Evolutionary conservation across 495 filamentous ascomycete genomes (phyloP), one percentile per base, ranked within the genome.

Genomic region (Lepraria neglecta): DNA sequence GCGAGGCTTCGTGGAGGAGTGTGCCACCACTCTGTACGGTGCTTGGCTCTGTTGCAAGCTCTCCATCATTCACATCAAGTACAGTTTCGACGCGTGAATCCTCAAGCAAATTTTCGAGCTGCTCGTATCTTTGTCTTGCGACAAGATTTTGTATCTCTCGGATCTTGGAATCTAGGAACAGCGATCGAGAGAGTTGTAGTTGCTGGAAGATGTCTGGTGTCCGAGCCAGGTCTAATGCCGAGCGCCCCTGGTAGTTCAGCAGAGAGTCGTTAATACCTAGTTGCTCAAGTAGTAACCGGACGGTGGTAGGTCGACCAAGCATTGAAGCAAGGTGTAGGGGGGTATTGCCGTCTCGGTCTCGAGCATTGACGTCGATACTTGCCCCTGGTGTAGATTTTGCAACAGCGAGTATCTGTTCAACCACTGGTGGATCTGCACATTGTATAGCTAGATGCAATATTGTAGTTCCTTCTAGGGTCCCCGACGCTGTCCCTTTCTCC

Each of bases 381-480:
- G 75, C 71, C n/a, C 75, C 76, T 24, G 67, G 75, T 11, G 79
- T 78, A 9, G 77, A 78, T 46, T 76, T 75, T 12, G 83, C 84
- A 51, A 85, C 81, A 6, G 91, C 91, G 27, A 98, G 74, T 9
- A 97, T 86, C 65, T 89, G 96, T 73, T 98, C 95, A n/a, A 98
- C 86, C 14, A 98, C 91, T n/a, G 88, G 86, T 30, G 87, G 81
- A 68, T 97, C 92, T 19, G 95, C 95, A 68, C 94, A 98, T 71
- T 97, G 94, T n/a, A 97, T 89, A 30, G 94, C 92, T 56, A 98
- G 77, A 72, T 97, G 95, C 17, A 98, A 79, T 45, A 96, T 85
- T 0, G 89, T 90, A 2, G 91, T 94, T 44, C 92, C 90, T 46
- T 91, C 88, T 19, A 92, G 62, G 10, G 75, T 73, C 4, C 73